Conservation (phyloP, 345 rosid species). For the Melastoma malabathricum region DNA sequence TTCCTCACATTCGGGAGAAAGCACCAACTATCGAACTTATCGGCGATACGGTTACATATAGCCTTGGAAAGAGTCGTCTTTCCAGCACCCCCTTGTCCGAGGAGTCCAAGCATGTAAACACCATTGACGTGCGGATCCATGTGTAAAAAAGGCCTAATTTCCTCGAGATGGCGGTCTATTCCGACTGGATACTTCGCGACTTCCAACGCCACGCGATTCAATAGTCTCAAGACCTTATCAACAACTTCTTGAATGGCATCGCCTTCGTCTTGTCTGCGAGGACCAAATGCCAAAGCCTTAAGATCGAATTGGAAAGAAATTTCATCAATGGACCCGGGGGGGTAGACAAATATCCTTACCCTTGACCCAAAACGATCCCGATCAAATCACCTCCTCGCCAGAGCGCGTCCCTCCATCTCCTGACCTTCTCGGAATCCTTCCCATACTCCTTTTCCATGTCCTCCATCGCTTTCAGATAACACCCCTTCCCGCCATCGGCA, state of each 20-base stretch:
- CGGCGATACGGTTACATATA: neutral
- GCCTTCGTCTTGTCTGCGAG: neutral
- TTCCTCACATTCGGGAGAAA: neutral
- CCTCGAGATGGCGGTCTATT: neutral
- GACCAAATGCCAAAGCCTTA: no score
- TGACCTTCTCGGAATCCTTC: neutral
- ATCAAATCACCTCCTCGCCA: neutral
- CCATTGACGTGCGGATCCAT: neutral
- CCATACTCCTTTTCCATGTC: neutral
- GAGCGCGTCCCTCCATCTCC: neutral
- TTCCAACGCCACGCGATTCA: neutral
- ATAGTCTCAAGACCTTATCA: neutral
- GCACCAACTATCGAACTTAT: neutral
- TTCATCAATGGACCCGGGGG: no score
- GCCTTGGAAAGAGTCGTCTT: neutral
- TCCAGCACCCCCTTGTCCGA: neutral
- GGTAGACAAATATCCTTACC: neutral
- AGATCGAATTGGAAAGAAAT: neutral
- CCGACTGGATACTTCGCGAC: constrained; percentile 1
- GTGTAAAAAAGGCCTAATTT: neutral
- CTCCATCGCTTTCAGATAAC: neutral
- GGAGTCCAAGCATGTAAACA: neutral
- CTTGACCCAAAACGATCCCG: fast-evolving
- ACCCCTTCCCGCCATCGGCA: neutral
- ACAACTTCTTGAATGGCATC: neutral